phyloP scores from a whole-genome alignment of 768 basidiomycete genomes.

The Pholiota molesta region DNA sequence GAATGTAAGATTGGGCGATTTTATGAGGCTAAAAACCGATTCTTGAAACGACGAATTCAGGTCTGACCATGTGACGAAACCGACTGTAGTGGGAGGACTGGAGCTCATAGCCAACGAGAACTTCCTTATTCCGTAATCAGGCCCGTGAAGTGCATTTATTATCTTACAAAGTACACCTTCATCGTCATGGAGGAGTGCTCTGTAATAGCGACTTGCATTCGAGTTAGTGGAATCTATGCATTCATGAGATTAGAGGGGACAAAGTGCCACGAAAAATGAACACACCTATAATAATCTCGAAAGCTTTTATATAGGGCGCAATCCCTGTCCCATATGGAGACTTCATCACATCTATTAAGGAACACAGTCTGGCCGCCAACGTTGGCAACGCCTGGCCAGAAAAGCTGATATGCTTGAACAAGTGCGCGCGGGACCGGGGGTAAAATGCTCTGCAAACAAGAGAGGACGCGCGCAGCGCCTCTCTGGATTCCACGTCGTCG shows the following conservation, averaged over 20 bases:
- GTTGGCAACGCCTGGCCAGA: not conserved
- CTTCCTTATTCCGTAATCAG: constrained; percentile 7
- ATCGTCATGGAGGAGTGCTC: not conserved
- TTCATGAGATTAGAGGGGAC: not conserved
- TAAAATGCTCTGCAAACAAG: constrained; percentile 8
- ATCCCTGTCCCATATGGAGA: constrained; percentile 1
- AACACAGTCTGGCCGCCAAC: not conserved
- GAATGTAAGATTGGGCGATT: constrained; percentile 5
- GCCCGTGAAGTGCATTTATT: constrained; percentile 5
- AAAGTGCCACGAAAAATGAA: not conserved
- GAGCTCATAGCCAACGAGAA: constrained; percentile 11
- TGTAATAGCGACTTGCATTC: not conserved
- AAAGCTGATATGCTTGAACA: constrained; percentile 11
- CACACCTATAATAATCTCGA: constrained; percentile 13
- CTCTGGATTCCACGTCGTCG: not conserved
- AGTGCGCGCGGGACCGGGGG: constrained; percentile 7
- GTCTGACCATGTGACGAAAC: constrained; percentile 8
- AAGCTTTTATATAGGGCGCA: constrained; percentile 6
- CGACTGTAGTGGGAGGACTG: constrained; percentile 3
- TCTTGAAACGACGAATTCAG: constrained; percentile 1
- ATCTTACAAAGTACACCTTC: not conserved
- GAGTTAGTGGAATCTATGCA: constrained; percentile 1
- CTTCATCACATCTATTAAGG: constrained; percentile 2
- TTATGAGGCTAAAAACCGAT: constrained; percentile 2
- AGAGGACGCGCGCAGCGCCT: constrained; percentile 1